Conservation (phyloP, 768 basidiomycete genomes). For the Suillus spraguei region DNA sequence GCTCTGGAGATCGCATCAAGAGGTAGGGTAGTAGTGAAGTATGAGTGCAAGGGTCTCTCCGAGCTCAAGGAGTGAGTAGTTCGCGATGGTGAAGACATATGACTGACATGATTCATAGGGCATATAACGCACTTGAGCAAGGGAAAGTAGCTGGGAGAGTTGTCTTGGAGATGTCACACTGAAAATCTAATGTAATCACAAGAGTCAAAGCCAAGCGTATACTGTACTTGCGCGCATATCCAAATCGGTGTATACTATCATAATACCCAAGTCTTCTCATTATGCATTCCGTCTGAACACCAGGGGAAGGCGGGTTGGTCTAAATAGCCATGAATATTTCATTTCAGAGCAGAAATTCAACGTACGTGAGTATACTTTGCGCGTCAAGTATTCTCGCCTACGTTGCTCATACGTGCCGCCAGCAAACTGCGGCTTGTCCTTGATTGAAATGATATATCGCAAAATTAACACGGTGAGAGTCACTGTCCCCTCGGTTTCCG, state of each 20-base stretch:
- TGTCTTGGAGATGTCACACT: conserved; percentile 39
- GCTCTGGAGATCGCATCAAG: conserved; percentile 74
- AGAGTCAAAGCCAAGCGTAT: neutral
- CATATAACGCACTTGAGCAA: conserved; percentile 41
- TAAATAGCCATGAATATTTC: neutral
- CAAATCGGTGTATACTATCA: neutral
- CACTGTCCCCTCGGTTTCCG: conserved; percentile 54
- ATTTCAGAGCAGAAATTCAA: conserved; percentile 12
- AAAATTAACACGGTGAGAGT: conserved; percentile 51
- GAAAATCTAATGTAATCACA: neutral
- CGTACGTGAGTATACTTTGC: conserved; percentile 46
- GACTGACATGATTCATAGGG: conserved; percentile 21
- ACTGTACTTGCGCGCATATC: neutral
- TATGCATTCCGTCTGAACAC: conserved; percentile 12
- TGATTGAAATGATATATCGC: conserved; percentile 50
- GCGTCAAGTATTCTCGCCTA: conserved; percentile 42
- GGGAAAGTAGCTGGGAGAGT: conserved; percentile 46
- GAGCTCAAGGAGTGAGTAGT: conserved; percentile 54
- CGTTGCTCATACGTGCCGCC: conserved; percentile 48
- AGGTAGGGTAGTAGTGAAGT: conserved; percentile 70
- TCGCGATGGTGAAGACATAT: neutral
- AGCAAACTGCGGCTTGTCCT: conserved; percentile 52
- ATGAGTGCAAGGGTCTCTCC: conserved; percentile 44
- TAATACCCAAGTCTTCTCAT: neutral
- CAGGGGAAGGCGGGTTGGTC: conserved; percentile 12